These are phyloP conservation scores for Amauroascus verrucosus DNA, from an alignment of 2,329 filamentous ascomycete species.

Conservation along the genomic window DNA sequence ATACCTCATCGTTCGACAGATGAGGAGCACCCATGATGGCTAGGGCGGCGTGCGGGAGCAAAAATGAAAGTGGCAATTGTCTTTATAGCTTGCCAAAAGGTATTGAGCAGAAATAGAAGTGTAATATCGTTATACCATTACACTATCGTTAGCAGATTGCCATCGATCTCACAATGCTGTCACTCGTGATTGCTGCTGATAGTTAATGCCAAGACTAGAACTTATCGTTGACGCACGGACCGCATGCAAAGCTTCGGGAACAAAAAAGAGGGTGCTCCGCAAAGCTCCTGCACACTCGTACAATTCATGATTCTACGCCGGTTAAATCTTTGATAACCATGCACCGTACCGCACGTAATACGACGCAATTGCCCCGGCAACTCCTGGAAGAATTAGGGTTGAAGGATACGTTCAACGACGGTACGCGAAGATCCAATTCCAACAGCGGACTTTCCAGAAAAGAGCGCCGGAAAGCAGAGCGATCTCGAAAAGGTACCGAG, in stretches of 20 bases:
- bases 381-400: conserved; percentile 34
- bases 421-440: conserved; percentile 21
- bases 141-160: background rate
- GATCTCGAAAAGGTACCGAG: conserved; percentile 49
- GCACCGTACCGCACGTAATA: conserved; percentile 32
- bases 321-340: conserved; percentile 17
- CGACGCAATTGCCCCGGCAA: conserved; percentile 33
- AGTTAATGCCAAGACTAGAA: background rate
- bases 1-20: conserved; percentile 36
- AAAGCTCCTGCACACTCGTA: background rate
- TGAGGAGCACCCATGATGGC: conserved; percentile 19
- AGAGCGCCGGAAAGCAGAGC: conserved; percentile 57
- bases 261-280: background rate
- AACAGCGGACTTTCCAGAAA: conserved; percentile 40
- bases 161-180: background rate
- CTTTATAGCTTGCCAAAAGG: too few species aligned
- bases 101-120: too few species aligned
- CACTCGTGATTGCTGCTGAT: background rate
- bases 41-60: background rate
- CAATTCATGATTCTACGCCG: background rate
- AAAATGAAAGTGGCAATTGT: background rate
- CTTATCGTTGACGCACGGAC: conserved; percentile 1
- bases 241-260: background rate
- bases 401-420: conserved; percentile 24
- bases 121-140: too few species aligned